Base-by-base conservation (phyloP, 768 basidiomycete genomes). In the Pilatotrama ljubarskyi region DNA sequence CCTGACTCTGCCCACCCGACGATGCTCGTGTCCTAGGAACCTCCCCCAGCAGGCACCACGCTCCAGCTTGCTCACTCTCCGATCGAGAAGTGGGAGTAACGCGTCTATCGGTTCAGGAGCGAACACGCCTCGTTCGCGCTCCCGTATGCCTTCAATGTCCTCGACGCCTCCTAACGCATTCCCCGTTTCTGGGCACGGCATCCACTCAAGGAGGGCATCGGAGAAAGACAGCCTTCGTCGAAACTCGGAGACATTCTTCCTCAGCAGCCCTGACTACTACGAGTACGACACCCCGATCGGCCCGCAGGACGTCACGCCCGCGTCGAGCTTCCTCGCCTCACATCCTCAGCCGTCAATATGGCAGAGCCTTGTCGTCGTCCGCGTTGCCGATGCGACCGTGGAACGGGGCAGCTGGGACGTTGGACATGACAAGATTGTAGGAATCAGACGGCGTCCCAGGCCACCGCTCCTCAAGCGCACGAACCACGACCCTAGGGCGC, bases 361-460 rank as follows among this genome's bases (percentile, higher is more conserved):
- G 87, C 76, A 77, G 55, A 81, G 81, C 51, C 78, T 86, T n/a
- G 75, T 81, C 25, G 75, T 88, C 18, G 72, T 81, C 41, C 76
- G 78, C 44, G 76, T 81, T 17, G 80, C 77, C 7, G 84, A 88
- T 62, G 75, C 85, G 7, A 78, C 78, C 13, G 87, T 84, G 64
- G 90, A 94, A 59, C 81, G 91, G 51, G 91, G 93, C 13, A 81
- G 82, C 3, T 95, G 93, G 93, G 90, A 86, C 64, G 71, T 88
- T 20, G 71, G 78, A 40, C 78, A 74, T 22, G 78, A 78, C n/a
- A 77, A 74, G 51, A 75, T 88, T 54, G 75, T 93, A 9, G 93
- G 93, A 13, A 75, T 95, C 17, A 82, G 91, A 15, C 80, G 91
- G 50, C 84, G 80, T 64, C 78, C 86, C 13, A 81, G 89, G 64